Base-by-base conservation (phyloP, 306 rosid species). In the Vachellia collinsii region DNA sequence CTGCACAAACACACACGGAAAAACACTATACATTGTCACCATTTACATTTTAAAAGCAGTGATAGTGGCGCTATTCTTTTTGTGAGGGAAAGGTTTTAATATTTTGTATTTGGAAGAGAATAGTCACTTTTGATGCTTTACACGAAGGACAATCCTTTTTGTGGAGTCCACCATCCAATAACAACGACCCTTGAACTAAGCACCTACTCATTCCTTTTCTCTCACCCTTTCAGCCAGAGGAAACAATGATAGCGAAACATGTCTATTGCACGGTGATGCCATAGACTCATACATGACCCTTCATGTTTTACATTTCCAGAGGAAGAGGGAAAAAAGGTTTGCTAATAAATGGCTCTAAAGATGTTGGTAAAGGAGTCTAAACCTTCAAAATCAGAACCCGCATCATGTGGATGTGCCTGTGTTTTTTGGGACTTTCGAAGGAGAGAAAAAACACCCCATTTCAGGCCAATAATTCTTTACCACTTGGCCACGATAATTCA, bases 291-390 rank as follows among this genome's bases (percentile, higher is more conserved):
- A 6, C 41, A 65, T 59, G 72, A 67, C 56, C 54, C 53, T 34
- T 72, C 43, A 3, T 54, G 61, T 54, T 56, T 56, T 12, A 83
- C 12, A 65, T 70, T 47, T 53, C 87, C 87, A 86, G 36, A 83
- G 37, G 69, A 71, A 56, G 38, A 34, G 20, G 1, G 4, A 44
- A 75, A 3, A 22, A 43, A 75, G 10, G 72, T 56, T 71, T 41
- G 41, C 10, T 36, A 46, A 25, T 51, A 44, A 77, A 82, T 75
- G 54, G 54, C 38, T 68, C 58, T 36, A 43, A 82, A 56, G 14
- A 53, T 1, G 29, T 8, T 3, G 20, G 17, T n/a, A 48, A 81
- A 74, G 76, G 22, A 75, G 11, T 12, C 7, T n/a, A 29, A 14
- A 7, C 41, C 16, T 36, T 6, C 50, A 68, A 38, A 19, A 72